Conservation (phyloP, 2,329 filamentous ascomycete genomes). For the Sclerotinia trifoliorum region DNA sequence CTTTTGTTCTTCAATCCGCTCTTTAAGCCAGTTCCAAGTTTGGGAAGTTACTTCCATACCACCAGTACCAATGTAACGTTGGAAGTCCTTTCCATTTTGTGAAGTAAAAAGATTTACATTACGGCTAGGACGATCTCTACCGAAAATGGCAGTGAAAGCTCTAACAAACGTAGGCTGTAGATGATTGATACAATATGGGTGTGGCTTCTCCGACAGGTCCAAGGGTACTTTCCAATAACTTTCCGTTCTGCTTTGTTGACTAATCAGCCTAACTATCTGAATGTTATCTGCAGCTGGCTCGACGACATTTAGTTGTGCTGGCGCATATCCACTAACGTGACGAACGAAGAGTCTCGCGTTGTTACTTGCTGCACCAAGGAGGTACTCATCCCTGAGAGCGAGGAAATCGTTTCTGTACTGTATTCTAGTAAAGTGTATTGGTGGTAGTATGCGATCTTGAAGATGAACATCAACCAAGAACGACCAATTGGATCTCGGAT, state of each 20-base stretch:
- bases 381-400: background rate
- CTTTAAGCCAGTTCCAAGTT: constrained; percentile 1
- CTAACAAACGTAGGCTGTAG: constrained; percentile 24
- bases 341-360: constrained; percentile 14
- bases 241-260: background rate
- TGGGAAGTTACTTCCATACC: constrained; percentile 27
- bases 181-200: constrained; percentile 29
- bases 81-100: background rate
- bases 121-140: constrained; percentile 16
- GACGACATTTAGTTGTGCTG: background rate
- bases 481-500: constrained; percentile 14
- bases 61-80: constrained; percentile 26
- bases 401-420: constrained; percentile 17
- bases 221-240: constrained; percentile 34
- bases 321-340: background rate
- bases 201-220: background rate
- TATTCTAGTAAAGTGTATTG: background rate
- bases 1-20: background rate
- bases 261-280: background rate
- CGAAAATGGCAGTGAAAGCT: constrained; percentile 5
- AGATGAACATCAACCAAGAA: constrained; percentile 19
- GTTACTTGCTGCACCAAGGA: background rate
- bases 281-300: constrained; percentile 5
- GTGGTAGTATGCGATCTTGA: background rate
- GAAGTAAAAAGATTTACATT: constrained; percentile 16